Evolutionary conservation across 208 protist species (phyloP).

Genomic region (Crithidia expoeki): DNA sequence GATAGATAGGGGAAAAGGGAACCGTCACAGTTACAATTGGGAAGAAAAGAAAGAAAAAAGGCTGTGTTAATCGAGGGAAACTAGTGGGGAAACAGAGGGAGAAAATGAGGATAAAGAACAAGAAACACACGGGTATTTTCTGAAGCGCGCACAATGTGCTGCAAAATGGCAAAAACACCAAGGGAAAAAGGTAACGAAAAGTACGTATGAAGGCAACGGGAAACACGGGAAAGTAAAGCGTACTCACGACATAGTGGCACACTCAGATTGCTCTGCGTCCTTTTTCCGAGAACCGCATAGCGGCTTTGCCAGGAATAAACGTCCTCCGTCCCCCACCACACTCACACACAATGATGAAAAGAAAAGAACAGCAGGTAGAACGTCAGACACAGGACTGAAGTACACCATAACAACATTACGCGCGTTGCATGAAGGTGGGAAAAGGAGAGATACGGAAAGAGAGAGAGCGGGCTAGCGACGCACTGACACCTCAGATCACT

Average conservation of each 20-base stretch:
- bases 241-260: too few species aligned
- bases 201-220: too few species aligned
- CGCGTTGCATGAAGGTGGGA: background rate
- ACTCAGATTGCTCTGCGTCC: too few species aligned
- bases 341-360: background rate
- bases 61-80: conserved; percentile 4
- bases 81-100: background rate
- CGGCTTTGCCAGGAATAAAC: too few species aligned
- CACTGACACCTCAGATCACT: too few species aligned
- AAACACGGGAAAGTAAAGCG: too few species aligned
- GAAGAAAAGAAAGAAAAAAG: conserved; percentile 29
- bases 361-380: background rate
- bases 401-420: background rate
- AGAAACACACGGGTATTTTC: background rate
- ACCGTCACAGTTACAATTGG: conserved; percentile 14
- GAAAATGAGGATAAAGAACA: background rate
- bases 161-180: too few species aligned
- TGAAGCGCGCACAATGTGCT: too few species aligned
- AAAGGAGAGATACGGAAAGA: background rate
- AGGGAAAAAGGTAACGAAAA: too few species aligned
- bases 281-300: too few species aligned
- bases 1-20: conserved; percentile 11
- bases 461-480: too few species aligned
- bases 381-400: background rate
- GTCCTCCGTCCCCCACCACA: too few species aligned